phyloP scores from a whole-genome alignment of 805 yeast species.

The Lachancea sp. region DNA sequence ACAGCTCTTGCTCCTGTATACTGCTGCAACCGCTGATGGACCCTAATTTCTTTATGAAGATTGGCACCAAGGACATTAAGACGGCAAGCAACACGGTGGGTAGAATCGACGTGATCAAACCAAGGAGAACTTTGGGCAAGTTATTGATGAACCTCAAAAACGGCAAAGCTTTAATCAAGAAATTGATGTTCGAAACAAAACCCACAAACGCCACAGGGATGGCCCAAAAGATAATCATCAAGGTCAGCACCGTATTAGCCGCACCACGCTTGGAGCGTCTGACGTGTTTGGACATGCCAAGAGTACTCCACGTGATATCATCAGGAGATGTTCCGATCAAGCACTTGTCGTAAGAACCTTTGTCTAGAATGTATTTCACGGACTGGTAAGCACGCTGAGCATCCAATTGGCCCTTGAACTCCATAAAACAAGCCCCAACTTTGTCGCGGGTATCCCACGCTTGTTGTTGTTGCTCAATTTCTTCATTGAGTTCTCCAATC shows the following conservation, averaged over 20 bases:
- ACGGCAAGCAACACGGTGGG: conserved; percentile 78
- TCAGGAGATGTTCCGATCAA: conserved; percentile 67
- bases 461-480: conserved; percentile 54
- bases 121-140: conserved; percentile 63
- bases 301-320: conserved; percentile 79
- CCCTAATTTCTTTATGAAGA: conserved; percentile 73
- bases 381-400: conserved; percentile 86
- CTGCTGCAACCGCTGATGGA: conserved; percentile 67
- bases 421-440: conserved; percentile 67
- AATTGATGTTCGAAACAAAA: conserved; percentile 79
- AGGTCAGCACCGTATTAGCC: conserved; percentile 58
- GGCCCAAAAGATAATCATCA: conserved; percentile 83
- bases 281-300: conserved; percentile 49
- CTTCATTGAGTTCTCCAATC: conserved; percentile 59
- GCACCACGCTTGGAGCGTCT: conserved; percentile 51
- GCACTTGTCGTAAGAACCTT: conserved; percentile 39
- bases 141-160: conserved; percentile 72
- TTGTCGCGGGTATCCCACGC: conserved; percentile 45
- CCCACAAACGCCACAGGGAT: conserved; percentile 98
- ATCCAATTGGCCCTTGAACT: conserved; percentile 78
- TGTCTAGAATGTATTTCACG: conserved; percentile 47
- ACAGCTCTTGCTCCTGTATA: conserved; percentile 62
- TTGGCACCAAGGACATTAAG: conserved; percentile 82
- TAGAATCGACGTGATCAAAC: conserved; percentile 79
- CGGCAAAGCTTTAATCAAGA: conserved; percentile 60